Evolutionary conservation across 176 grass and related monocot species (phyloP), one percentile per base, ranked within the genome.

Genomic region (Avena insularis): DNA sequence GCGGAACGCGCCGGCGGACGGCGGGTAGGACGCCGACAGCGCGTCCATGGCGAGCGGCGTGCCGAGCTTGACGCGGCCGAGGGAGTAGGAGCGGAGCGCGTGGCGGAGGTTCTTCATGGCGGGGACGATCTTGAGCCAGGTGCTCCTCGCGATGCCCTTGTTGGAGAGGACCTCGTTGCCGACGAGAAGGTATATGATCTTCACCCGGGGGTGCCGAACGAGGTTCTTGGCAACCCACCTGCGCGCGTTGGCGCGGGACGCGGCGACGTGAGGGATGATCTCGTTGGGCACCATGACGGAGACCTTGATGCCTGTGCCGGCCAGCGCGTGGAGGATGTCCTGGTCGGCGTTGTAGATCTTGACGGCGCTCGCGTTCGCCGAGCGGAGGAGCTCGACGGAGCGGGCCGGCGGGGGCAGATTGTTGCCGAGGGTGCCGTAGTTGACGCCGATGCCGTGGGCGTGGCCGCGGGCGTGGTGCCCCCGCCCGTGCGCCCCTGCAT

Each of bases 261-360:
- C 45, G 46, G 90, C 96, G n/a, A 98, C 4, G 45, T 19, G 51
- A 14, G 87, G 87, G 83, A 98, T 94, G 90, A 88, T 50, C 45
- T 98, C 68, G 83, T 98, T 96, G 45, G 88, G 96, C 59, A 98
- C 96, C 96, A 98, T 98, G 88, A 98, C 94, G 64, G 96, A 93
- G 65, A 96, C 93, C 4, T 63, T 63, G 53, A 94, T 84, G 50
- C 23, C 59, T 7, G 96, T 96, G 12, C 88, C 82, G 6, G 93
- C 90, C 72, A 98, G 86, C 57, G 93, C 90, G 11, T 85, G 87
- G 27, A 98, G 96, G 58, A 96, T 92, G 61, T 14, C 75, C 20
- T 92, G 74, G 80, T 96, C 94, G 56, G 92, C 93, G 88, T 98
- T 89, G 71, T 98, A 98, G 64, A 98, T 92, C 90, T 98, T 98